These are phyloP conservation scores for Malassezia psittaci DNA, from an alignment of 1,284 basidiomycete species.

Conservation along the genomic window DNA sequence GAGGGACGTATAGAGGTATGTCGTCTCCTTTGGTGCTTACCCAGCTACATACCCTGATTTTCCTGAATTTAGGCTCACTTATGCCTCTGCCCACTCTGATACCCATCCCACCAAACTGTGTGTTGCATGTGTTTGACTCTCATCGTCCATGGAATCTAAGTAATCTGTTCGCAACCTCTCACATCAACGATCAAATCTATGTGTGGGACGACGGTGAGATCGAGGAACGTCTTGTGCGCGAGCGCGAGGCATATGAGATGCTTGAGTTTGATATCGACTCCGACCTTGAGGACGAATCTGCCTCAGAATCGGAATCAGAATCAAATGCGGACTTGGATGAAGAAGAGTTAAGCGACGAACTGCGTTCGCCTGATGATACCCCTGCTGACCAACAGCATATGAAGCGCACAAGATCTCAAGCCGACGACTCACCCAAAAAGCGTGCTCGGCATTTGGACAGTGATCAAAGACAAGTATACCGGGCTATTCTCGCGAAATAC, in stretches of 20 bases:
- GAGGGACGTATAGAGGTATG: conserved; percentile 12
- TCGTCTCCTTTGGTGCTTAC: conserved; percentile 3
- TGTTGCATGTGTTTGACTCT: conserved; percentile 79
- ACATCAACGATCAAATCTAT: conserved; percentile 37
- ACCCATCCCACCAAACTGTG: conserved; percentile 52
- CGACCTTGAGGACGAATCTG: conserved; percentile 54
- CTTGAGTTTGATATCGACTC: conserved; percentile 39
- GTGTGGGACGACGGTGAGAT: conserved; percentile 46
- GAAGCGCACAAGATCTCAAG: neutral
- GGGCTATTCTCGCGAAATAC: conserved; percentile 52
- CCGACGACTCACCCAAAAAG: conserved; percentile 1
- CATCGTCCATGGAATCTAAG: conserved; percentile 80
- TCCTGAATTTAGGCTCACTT: conserved; percentile 84
- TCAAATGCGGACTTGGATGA: conserved; percentile 27
- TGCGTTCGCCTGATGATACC: conserved; percentile 35
- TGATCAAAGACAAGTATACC: conserved; percentile 24
- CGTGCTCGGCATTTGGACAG: neutral
- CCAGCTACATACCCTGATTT: conserved; percentile 81
- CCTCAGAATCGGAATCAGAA: conserved; percentile 53
- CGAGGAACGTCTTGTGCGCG: conserved; percentile 22
- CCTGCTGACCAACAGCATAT: neutral
- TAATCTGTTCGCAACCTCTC: conserved; percentile 65
- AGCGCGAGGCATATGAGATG: conserved; percentile 34
- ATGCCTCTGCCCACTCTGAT: conserved; percentile 60
- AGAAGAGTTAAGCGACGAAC: conserved; percentile 13